Conservation (phyloP, 805 yeast species). For the Schwanniomyces sp. region DNA sequence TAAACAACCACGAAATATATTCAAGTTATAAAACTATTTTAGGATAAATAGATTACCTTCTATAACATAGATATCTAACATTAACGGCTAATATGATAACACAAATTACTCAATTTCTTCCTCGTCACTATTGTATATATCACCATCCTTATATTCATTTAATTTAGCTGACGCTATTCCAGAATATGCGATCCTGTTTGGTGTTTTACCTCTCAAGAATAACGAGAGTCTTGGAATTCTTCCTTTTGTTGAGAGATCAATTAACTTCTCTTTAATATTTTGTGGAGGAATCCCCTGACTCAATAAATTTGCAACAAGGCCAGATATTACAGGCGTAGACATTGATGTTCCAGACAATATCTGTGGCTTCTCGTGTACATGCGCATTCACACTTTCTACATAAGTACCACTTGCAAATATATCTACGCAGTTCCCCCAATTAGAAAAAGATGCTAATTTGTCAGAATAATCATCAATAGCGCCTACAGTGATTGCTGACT, state of each 20-base stretch:
- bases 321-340: slow-evolving; percentile 78
- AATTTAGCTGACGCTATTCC: slow-evolving; percentile 15
- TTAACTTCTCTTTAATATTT: slow-evolving; percentile 41
- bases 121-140: background rate
- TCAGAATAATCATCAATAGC: slow-evolving; percentile 80
- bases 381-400: slow-evolving; percentile 55
- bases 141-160: slow-evolving; percentile 1
- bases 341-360: slow-evolving; percentile 74
- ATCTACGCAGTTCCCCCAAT: slow-evolving; percentile 92
- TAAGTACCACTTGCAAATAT: slow-evolving; percentile 79
- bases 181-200: slow-evolving; percentile 53
- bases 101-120: background rate
- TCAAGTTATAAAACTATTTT: background rate
- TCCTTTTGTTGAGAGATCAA: slow-evolving; percentile 47
- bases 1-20: background rate
- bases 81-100: no score
- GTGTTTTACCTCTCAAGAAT: slow-evolving; percentile 51
- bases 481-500: slow-evolving; percentile 75
- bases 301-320: slow-evolving; percentile 56
- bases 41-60: background rate
- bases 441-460: slow-evolving; percentile 73
- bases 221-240: slow-evolving; percentile 48
- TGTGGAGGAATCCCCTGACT: slow-evolving; percentile 48
- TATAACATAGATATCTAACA: no score
- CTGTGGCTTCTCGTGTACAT: slow-evolving; percentile 22